A percentile compares a stretch with the other conserved stretches of the same genome.
Evolutionary conservation across 176 grass and related monocot species (phyloP).

Genomic region (Echinochloa phyllopogon): DNA sequence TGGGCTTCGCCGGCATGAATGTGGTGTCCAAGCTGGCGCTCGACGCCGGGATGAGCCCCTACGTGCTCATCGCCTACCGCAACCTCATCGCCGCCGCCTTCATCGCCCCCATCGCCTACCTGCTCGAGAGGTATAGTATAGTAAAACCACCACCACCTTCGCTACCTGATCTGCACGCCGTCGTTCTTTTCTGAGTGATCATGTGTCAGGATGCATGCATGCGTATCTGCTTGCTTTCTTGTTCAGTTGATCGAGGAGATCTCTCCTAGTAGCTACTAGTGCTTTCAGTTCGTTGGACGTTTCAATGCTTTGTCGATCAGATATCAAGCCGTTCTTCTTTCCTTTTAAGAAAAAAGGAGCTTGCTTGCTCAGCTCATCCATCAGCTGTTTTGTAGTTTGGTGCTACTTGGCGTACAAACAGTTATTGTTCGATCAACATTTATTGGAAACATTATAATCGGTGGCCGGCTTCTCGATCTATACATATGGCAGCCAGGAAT

Average conservation of each 20-base stretch:
- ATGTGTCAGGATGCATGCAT: background rate
- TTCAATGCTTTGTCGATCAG: background rate
- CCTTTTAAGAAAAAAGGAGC: background rate
- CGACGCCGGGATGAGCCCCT: conserved; percentile 92
- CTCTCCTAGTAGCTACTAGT: no score
- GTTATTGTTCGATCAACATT: background rate
- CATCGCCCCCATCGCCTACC: conserved; percentile 59
- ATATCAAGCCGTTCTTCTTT: background rate
- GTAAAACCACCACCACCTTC: no score
- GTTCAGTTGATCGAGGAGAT: no score
- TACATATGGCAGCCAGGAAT: conserved; percentile 23
- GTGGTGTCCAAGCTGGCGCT: conserved; percentile 90
- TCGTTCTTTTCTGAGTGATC: background rate
- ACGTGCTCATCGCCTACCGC: conserved; percentile 89
- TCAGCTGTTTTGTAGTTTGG: background rate
- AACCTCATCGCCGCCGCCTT: conserved; percentile 82
- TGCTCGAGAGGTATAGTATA: conserved; percentile 61
- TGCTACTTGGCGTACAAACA: background rate
- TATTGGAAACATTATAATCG: background rate
- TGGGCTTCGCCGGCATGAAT: conserved; percentile 86
- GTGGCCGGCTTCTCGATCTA: conserved; percentile 30
- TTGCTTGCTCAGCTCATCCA: background rate
- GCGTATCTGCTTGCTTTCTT: no score
- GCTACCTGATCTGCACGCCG: background rate
- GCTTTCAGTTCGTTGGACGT: background rate